phyloP scores from a whole-genome alignment of 768 basidiomycete species.

The Mycena latifolia region DNA sequence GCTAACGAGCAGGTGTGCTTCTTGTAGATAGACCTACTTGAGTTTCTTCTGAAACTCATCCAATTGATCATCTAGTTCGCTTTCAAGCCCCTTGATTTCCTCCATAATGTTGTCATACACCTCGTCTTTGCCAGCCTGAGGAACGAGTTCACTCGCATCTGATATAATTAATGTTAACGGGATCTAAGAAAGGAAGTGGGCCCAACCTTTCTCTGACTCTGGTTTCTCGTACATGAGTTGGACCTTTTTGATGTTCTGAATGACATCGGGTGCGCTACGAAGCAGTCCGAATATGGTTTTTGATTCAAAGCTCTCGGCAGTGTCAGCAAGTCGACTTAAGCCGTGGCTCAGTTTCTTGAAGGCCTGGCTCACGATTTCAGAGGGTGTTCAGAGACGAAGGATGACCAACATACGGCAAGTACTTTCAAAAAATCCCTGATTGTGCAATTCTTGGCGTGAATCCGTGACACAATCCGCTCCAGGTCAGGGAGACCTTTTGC shows the following conservation, averaged over 20 bases:
- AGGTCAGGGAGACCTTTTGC: constrained; percentile 91
- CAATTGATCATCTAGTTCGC: constrained; percentile 75
- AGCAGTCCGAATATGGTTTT: constrained; percentile 82
- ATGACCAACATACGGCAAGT: constrained; percentile 63
- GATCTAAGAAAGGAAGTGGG: neutral
- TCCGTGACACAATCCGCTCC: constrained; percentile 93
- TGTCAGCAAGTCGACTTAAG: constrained; percentile 69
- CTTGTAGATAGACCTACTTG: constrained; percentile 60
- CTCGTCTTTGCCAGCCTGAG: constrained; percentile 87
- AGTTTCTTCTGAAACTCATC: constrained; percentile 74
- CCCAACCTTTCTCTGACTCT: constrained; percentile 67
- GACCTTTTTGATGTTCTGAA: constrained; percentile 77
- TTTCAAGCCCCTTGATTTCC: constrained; percentile 80
- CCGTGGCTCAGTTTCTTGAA: constrained; percentile 83
- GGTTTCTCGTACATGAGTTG: constrained; percentile 75
- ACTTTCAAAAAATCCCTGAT: constrained; percentile 91
- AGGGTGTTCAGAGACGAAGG: neutral
- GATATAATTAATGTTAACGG: constrained; percentile 16
- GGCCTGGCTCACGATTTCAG: constrained; percentile 55
- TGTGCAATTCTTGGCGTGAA: constrained; percentile 93
- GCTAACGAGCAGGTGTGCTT: constrained; percentile 36
- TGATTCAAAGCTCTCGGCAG: constrained; percentile 81
- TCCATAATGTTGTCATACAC: constrained; percentile 83
- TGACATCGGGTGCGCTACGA: constrained; percentile 84
- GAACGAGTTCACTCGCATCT: constrained; percentile 81